Percentiles rank a stretch among this genome's conserved stretches.
Evolutionary conservation across 352 stramenopile genomes (phyloP).

Genomic region (Phytophthora pistaciae): DNA sequence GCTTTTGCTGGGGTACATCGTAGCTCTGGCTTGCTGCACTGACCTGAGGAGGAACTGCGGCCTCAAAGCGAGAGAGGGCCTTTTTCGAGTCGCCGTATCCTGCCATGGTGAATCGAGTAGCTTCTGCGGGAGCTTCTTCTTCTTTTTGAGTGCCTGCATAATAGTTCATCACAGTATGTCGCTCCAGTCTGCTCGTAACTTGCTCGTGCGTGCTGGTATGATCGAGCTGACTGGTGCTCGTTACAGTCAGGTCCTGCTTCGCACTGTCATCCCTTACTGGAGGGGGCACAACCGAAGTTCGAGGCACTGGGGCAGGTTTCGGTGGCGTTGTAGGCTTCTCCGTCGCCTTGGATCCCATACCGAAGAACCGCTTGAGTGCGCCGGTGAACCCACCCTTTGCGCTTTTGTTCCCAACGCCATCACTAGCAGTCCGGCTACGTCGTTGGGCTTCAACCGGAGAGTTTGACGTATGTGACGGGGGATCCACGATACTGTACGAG

Average conservation of each 20-base stretch:
- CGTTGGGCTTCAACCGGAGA: conserved; percentile 31
- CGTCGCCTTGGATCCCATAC: conserved; percentile 45
- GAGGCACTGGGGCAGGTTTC: conserved; percentile 11
- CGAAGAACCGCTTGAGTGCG: conserved; percentile 77
- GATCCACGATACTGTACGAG: conserved; percentile 69
- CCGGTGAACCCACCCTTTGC: conserved; percentile 49
- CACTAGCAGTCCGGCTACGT: not conserved
- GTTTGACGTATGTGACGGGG: conserved; percentile 41
- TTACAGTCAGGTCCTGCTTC: not conserved
- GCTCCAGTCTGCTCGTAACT: conserved; percentile 14
- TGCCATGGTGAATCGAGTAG: conserved; percentile 48
- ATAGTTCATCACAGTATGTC: conserved; percentile 41
- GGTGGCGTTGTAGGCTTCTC: conserved; percentile 24
- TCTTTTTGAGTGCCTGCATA: conserved; percentile 17
- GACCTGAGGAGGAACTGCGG: not conserved
- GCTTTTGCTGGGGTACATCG: conserved; percentile 23
- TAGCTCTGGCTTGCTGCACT: not conserved
- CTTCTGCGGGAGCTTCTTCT: conserved; percentile 11
- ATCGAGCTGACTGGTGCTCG: not conserved
- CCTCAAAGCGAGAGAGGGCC: conserved; percentile 14
- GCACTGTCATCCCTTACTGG: conserved; percentile 15
- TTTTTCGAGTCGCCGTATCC: conserved; percentile 20
- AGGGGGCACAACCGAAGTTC: not conserved
- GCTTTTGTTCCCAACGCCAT: conserved; percentile 11
- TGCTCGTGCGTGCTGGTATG: conserved; percentile 4